phyloP scores from a whole-genome alignment of 177 flowering plant genomes.

The Tripterygium wilfordii region DNA sequence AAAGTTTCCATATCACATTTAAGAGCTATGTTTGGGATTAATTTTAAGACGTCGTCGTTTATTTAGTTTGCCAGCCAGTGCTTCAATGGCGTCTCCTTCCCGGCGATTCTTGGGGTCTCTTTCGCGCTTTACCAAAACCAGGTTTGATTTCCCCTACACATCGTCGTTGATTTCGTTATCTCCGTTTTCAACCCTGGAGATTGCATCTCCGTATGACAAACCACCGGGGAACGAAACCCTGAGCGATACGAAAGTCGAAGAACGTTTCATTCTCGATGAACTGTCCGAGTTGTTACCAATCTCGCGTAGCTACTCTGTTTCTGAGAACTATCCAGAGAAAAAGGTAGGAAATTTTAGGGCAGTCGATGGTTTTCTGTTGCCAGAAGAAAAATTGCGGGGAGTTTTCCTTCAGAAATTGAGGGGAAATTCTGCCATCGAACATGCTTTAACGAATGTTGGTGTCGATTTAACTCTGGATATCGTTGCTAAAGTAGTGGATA shows the following conservation, averaged over 20 bases:
- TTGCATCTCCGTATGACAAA: neutral
- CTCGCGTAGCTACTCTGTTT: neutral
- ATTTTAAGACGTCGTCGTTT: too few relatives aligned
- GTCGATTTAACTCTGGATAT: conserved; percentile 45
- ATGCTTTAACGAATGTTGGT: conserved; percentile 38
- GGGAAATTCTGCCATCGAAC: conserved; percentile 52
- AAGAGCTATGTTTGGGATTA: too few relatives aligned
- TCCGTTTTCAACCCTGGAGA: conserved; percentile 20
- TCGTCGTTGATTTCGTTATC: conserved; percentile 5
- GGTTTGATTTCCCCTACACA: conserved; percentile 12
- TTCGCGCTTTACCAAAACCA: conserved; percentile 9
- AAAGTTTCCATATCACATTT: too few relatives aligned
- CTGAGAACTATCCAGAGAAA: neutral
- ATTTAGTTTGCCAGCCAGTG: too few relatives aligned
- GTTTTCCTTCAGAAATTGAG: conserved; percentile 73
- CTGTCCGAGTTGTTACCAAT: conserved; percentile 51
- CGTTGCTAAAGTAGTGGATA: conserved; percentile 53
- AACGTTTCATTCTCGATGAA: conserved; percentile 40
- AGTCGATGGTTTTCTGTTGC: conserved; percentile 44
- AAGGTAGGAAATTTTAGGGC: conserved; percentile 8
- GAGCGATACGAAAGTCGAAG: conserved; percentile 29
- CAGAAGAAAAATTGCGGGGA: conserved; percentile 82
- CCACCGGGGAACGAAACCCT: neutral
- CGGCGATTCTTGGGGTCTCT: conserved; percentile 6
- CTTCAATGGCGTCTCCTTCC: conserved; percentile 15